Base-by-base conservation (phyloP, 257 asterid genomes). In the Asclepias syriaca region DNA sequence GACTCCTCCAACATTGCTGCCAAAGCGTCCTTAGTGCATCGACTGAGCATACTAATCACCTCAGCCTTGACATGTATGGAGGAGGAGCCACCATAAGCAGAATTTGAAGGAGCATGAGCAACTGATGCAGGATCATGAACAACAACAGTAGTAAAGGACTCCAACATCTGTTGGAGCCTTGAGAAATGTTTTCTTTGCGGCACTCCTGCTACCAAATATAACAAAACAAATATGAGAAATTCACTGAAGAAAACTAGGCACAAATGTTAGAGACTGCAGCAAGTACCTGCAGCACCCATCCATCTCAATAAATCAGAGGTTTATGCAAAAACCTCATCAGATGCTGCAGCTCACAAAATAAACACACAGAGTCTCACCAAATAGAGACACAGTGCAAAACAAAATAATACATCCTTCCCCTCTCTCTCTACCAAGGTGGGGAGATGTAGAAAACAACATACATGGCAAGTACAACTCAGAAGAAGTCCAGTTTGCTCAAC, bases 11-110 rank as follows among this genome's bases (percentile, higher is more conserved):
- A 81, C 90, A 86, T 72, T 79, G 83, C 77, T 75, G 81, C 79
- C 79, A 89, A 87, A 86, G 90, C 96, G 74, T 84, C 92, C 67
- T 88, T 71, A 87, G 96, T 85, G 92, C 89, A 76, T 76, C 65
- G 85, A 86, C 76, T 78, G 69, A 79, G 77, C 77, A 85, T 73
- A 76, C 68, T 79, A 75, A 87, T 87, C 93, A 87, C 93, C 96
- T 87, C 91, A 75, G 90, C 90, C 91, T 87, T 85, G 82, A 82
- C 86, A 87, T 78, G 86, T 77, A 80, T 76, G 85, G 87, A 85
- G 87, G 89, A 87, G 91, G 86, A 81, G 90, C 81, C 80, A 79
- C 45, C 75, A 69, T 40, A 75, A 69, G 55, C 65, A 75, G 74
- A 64, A 37, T 64, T 64, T 37, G 68, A 58, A 58, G 64, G 49